A percentile compares a stretch with the other conserved stretches of the same genome.
Conservation (phyloP, 352 stramenopile genomes). For the Poterioochromonas sp. region DNA sequence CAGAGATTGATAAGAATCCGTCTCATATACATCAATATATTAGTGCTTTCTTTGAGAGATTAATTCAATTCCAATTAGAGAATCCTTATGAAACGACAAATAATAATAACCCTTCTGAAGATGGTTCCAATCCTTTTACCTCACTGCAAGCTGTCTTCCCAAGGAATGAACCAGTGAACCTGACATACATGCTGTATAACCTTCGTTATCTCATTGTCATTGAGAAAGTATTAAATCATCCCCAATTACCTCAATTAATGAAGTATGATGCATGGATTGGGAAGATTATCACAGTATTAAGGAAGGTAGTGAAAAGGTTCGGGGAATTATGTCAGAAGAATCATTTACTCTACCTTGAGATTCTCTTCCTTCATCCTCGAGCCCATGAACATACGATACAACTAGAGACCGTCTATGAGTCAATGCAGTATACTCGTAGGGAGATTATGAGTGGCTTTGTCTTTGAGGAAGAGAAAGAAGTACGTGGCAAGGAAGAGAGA, state of each 20-base stretch:
- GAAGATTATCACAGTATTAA: not conserved
- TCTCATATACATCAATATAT: slow-evolving; percentile 3
- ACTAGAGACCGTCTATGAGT: slow-evolving; percentile 3
- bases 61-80: not conserved
- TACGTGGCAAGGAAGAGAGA: not conserved
- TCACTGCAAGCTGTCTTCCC: not conserved
- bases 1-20: not conserved
- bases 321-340: not conserved
- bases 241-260: no score
- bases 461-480: not conserved
- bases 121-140: not conserved
- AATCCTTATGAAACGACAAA: not conserved
- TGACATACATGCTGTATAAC: slow-evolving; percentile 27
- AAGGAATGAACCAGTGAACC: not conserved
- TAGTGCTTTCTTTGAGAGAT: not conserved
- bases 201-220: not conserved
- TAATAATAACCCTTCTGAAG: not conserved
- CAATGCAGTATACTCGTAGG: not conserved
- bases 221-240: not conserved
- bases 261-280: not conserved
- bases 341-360: slow-evolving; percentile 17
- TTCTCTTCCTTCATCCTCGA: not conserved
- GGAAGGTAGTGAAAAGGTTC: not conserved
- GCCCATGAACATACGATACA: not conserved
- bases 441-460: not conserved